Conservation (phyloP, 768 basidiomycete species). For the Boletus vermiculosoides region DNA sequence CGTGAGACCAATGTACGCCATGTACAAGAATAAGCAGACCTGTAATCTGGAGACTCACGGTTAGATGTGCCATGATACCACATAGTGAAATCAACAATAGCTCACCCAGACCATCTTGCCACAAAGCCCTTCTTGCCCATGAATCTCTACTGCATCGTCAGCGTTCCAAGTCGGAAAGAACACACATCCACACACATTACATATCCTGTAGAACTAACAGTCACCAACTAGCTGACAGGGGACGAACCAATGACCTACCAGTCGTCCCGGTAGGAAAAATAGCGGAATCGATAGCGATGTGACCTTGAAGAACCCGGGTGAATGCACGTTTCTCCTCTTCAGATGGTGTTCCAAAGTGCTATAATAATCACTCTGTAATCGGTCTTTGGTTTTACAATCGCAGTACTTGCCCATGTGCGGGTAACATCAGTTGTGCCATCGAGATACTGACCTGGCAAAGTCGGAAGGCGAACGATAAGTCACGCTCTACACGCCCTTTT, state of each 20-base stretch:
- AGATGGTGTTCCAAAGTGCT: conserved; percentile 89
- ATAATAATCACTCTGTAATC: background rate
- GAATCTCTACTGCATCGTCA: conserved; percentile 55
- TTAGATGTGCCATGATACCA: background rate
- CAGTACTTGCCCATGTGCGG: conserved; percentile 67
- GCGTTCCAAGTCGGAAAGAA: background rate
- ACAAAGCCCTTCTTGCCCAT: conserved; percentile 74
- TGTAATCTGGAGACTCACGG: conserved; percentile 46
- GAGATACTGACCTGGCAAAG: conserved; percentile 63
- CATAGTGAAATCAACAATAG: background rate
- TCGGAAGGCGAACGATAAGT: background rate
- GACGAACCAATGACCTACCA: conserved; percentile 39
- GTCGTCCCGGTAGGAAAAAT: conserved; percentile 82
- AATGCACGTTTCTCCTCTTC: conserved; percentile 83
- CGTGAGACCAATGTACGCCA: background rate
- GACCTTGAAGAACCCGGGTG: conserved; percentile 88
- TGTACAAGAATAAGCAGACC: conserved; percentile 34
- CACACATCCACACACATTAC: conserved; percentile 42
- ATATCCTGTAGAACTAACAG: conserved; percentile 41
- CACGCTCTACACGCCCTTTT: background rate
- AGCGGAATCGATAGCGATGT: conserved; percentile 84
- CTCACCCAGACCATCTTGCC: conserved; percentile 85
- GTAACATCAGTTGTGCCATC: conserved; percentile 98
- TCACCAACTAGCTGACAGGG: background rate
- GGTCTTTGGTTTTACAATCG: background rate